Evolutionary conservation across 2,329 filamentous ascomycete genomes (phyloP), one percentile per base, ranked within the genome.

Genomic region (Xylariaceae sp.): DNA sequence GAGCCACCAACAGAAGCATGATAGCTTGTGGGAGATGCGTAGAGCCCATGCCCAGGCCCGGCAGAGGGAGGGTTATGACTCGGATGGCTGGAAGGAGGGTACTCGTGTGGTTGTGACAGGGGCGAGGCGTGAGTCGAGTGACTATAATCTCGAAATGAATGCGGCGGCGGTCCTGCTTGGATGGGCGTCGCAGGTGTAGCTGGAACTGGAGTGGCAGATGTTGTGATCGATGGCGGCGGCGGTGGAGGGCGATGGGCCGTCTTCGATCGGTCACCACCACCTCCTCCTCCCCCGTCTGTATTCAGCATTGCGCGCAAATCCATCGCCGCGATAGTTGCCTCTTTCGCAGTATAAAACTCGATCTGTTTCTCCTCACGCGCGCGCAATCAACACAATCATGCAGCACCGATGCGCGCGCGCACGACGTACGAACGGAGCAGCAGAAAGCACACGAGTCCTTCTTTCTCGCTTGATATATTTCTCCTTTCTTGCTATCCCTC

Each of bases 121-220:
- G 80, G 80, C 4, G 81, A 83, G 15, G 73, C 73, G 39, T 82
- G 81, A 23, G 69, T 70, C 42, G 72, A 69, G 56, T 77, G 76
- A 58, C 64, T 67, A 58, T 80, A 83, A 42, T 84, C 81, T 67
- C 77, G 76, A 65, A 82, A 81, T 9, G 71, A 69, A 54, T 78
- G 79, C 30, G 74, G 71, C 35, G 73, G 71, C 3, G 74, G 72
- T 7, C 53, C 61, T 45, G 70, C 67, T 61, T 77, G 78, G 26
- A 72, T 59, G 6, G 73, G 74, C 3, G 74, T 76, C 4, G 66
- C 58, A 40, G 72, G 62, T 44, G 70, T 47, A 50, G 63, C 51
- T 43, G 67, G 66, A 55, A 58, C 57, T 50, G 63, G 53, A 45
- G 61, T 26, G 39, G 61, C 35, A 46, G 65, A 47, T 45, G 66